These are phyloP conservation scores for Cordyceps fumosorosea DNA, from an alignment of 2,329 filamentous ascomycete genomes.

Conservation along the genomic window DNA sequence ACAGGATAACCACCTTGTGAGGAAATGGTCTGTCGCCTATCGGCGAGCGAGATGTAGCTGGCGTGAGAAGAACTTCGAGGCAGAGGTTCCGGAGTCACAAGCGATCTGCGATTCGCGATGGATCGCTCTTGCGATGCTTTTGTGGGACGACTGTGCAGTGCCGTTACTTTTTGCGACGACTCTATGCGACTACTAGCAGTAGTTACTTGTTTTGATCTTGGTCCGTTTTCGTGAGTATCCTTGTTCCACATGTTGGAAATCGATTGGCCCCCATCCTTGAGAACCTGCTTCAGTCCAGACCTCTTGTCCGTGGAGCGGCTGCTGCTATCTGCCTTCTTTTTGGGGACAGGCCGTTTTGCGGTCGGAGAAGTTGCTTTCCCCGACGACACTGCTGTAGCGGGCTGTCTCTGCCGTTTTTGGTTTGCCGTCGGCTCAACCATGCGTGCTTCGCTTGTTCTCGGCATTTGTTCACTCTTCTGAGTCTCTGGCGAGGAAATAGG, in stretches of 20 bases:
- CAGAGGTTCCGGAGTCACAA: conserved; percentile 23
- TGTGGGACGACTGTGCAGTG: conserved; percentile 9
- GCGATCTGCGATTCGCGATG: background rate
- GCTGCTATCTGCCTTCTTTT: conserved; percentile 11
- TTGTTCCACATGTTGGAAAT: conserved; percentile 44
- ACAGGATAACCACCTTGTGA: conserved; percentile 52
- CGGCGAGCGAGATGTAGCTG: conserved; percentile 45
- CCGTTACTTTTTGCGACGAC: conserved; percentile 14
- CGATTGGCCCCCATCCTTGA: conserved; percentile 44
- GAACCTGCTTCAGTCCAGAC: conserved; percentile 40
- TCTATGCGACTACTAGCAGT: conserved; percentile 13
- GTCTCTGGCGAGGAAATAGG: background rate
- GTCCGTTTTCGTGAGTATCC: conserved; percentile 27
- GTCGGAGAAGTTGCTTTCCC: conserved; percentile 19
- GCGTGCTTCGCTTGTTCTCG: background rate
- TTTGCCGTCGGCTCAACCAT: conserved; percentile 27
- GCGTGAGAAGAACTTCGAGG: conserved; percentile 37
- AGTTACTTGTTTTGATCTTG: conserved; percentile 23
- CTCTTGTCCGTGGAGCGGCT: conserved; percentile 35
- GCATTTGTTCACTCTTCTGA: background rate
- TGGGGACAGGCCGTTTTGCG: conserved; percentile 18
- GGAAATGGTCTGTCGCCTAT: conserved; percentile 46
- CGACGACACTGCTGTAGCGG: conserved; percentile 18
- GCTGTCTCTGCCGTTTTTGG: conserved; percentile 35
- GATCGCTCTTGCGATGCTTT: conserved; percentile 6